Percentiles rank a stretch among this genome's conserved stretches.
These are phyloP conservation scores for Suillus variegatus DNA, from an alignment of 768 basidiomycete genomes.

Conservation along the genomic window DNA sequence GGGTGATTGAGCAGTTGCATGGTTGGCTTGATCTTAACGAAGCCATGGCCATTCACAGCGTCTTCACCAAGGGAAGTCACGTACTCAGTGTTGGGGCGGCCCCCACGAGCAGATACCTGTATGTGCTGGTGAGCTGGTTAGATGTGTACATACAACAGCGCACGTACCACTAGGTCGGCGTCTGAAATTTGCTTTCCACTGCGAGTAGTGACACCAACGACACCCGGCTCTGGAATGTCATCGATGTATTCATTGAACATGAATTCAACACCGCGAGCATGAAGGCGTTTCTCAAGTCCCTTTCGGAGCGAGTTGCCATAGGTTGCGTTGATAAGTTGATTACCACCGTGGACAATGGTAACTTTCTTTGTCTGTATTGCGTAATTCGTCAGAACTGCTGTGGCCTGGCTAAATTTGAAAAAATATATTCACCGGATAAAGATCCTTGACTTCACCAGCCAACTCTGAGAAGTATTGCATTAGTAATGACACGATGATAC, in stretches of 20 bases:
- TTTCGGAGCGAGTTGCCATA: slow-evolving; percentile 59
- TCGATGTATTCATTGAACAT: slow-evolving; percentile 56
- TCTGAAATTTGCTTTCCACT: slow-evolving; percentile 46
- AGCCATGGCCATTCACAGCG: slow-evolving; percentile 36
- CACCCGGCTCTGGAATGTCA: slow-evolving; percentile 39
- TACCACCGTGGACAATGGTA: slow-evolving; percentile 61
- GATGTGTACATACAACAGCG: neutral
- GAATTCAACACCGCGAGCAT: slow-evolving; percentile 48
- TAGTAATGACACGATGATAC: neutral
- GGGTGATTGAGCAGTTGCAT: slow-evolving; percentile 54
- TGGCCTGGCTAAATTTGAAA: neutral
- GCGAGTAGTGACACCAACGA: slow-evolving; percentile 46
- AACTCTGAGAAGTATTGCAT: slow-evolving; percentile 32
- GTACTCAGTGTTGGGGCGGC: slow-evolving; percentile 56
- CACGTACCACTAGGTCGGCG: slow-evolving; percentile 61
- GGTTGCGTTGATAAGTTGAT: slow-evolving; percentile 52
- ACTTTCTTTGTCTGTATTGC: slow-evolving; percentile 40
- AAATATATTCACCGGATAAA: slow-evolving; percentile 36
- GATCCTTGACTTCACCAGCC: slow-evolving; percentile 46
- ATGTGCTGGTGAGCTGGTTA: slow-evolving; percentile 3
- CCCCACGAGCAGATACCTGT: slow-evolving; percentile 31
- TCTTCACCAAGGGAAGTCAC: slow-evolving; percentile 45
- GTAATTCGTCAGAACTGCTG: slow-evolving; percentile 13
- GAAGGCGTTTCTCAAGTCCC: slow-evolving; percentile 42
- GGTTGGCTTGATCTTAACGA: slow-evolving; percentile 56